These are phyloP conservation scores for Astrephomene gubernaculifera DNA, from an alignment of 139 green algal genomes.

Conservation along the genomic window DNA sequence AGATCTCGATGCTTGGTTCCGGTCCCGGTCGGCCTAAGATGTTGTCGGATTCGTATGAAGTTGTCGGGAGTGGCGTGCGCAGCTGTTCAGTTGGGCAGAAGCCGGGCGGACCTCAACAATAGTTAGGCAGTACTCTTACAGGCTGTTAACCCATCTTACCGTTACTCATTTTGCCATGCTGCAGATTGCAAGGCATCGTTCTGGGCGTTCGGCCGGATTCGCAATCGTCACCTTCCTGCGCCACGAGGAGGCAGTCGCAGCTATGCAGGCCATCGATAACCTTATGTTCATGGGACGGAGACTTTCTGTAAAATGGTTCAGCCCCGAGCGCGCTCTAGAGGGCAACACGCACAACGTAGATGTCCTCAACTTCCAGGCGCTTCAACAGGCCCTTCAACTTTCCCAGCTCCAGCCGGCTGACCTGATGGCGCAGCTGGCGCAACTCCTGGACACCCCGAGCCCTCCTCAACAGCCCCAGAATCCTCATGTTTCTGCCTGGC, in stretches of 20 bases:
- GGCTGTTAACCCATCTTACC: too few relatives aligned
- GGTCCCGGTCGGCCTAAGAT: too few relatives aligned
- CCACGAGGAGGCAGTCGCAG: constrained; percentile 27
- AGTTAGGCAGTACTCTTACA: too few relatives aligned
- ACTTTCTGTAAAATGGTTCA: constrained; percentile 43
- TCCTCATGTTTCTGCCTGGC: constrained; percentile 19
- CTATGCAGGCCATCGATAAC: constrained; percentile 31
- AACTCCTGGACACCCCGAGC: constrained; percentile 23
- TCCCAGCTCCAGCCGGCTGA: constrained; percentile 16
- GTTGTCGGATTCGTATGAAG: too few relatives aligned
- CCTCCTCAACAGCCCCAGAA: constrained; percentile 1
- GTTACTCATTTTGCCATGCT: too few relatives aligned
- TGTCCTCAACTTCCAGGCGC: constrained; percentile 27
- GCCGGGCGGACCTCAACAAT: too few relatives aligned
- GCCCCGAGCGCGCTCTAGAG: constrained; percentile 39
- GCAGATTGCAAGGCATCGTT: constrained; percentile 46
- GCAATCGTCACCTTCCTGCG: constrained; percentile 46
- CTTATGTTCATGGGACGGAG: constrained; percentile 42
- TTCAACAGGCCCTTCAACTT: constrained; percentile 14
- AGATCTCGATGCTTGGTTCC: too few relatives aligned
- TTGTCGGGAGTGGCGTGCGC: constrained; percentile 27
- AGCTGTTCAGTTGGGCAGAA: constrained; percentile 16
- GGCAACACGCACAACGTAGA: neutral
- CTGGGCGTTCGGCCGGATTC: constrained; percentile 41
- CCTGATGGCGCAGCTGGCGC: constrained; percentile 34